These are phyloP conservation scores for Arxiozyma slooffiae DNA, from an alignment of 1,139 yeast species.

Conservation along the genomic window DNA sequence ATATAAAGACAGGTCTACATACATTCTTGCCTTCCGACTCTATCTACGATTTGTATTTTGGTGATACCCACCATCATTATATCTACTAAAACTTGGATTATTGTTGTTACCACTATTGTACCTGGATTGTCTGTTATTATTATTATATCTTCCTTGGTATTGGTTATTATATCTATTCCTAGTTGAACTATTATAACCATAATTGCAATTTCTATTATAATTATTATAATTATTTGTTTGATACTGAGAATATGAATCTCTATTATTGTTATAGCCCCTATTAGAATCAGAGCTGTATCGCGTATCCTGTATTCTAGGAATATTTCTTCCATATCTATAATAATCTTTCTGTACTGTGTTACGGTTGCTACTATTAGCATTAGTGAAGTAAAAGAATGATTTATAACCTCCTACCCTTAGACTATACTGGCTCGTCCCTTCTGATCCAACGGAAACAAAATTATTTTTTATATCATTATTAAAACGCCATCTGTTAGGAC, in stretches of 20 bases:
- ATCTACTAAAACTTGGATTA: background rate
- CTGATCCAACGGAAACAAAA: constrained; percentile 31
- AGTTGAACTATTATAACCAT: background rate
- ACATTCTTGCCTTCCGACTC: background rate
- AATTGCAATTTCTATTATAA: background rate
- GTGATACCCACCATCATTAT: background rate
- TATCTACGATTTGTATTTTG: background rate
- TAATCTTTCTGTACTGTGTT: background rate
- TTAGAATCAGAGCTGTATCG: constrained; percentile 6
- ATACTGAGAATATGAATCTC: background rate
- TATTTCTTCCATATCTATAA: background rate
- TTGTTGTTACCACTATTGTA: background rate
- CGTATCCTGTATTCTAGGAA: background rate
- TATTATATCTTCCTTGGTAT: background rate
- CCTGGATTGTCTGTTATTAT: background rate
- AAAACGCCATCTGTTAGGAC: constrained; percentile 24
- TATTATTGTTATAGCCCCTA: background rate
- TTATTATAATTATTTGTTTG: background rate
- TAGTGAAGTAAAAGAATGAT: constrained; percentile 27
- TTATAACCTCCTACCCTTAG: constrained; percentile 38
- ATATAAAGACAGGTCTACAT: background rate
- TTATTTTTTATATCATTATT: constrained; percentile 25
- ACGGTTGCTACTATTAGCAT: constrained; percentile 6
- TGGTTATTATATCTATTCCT: background rate
- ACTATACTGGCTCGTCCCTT: constrained; percentile 33